Evolutionary conservation across 495 filamentous ascomycete species (phyloP).

Genomic region (Penicillium argentinense): DNA sequence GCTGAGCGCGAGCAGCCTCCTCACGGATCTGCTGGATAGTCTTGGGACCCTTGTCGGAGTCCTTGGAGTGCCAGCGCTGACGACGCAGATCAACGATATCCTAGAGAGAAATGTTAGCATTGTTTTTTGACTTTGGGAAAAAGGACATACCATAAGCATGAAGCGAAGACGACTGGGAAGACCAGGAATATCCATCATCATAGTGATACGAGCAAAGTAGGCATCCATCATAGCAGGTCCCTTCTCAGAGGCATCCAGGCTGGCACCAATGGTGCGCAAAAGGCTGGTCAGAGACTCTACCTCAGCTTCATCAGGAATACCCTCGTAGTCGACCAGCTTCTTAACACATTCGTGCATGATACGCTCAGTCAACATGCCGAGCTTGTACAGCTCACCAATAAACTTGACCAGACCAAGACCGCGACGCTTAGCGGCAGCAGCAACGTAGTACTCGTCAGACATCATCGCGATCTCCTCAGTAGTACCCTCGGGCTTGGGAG

Average conservation of each 20-base stretch:
- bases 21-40: constrained; percentile 88
- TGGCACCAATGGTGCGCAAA: constrained; percentile 83
- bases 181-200: constrained; percentile 70
- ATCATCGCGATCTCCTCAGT: constrained; percentile 75
- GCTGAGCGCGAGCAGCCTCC: constrained; percentile 73
- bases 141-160: constrained; percentile 76
- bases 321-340: constrained; percentile 94
- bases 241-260: constrained; percentile 78
- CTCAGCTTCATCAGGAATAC: constrained; percentile 89
- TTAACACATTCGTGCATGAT: constrained; percentile 99
- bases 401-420: constrained; percentile 98
- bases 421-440: constrained; percentile 93
- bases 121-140: too few relatives aligned
- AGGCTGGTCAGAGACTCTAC: constrained; percentile 93
- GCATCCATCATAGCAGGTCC: constrained; percentile 80
- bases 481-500: constrained; percentile 75
- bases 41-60: constrained; percentile 86
- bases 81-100: constrained; percentile 84
- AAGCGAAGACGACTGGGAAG: constrained; percentile 87
- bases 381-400: constrained; percentile 98
- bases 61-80: constrained; percentile 78
- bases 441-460: constrained; percentile 95
- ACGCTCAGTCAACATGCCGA: constrained; percentile 95
- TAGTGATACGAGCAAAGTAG: constrained; percentile 88
- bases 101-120: constrained; percentile 28